Conservation (phyloP, 805 yeast species). For the Wickerhamiella musiphila region DNA sequence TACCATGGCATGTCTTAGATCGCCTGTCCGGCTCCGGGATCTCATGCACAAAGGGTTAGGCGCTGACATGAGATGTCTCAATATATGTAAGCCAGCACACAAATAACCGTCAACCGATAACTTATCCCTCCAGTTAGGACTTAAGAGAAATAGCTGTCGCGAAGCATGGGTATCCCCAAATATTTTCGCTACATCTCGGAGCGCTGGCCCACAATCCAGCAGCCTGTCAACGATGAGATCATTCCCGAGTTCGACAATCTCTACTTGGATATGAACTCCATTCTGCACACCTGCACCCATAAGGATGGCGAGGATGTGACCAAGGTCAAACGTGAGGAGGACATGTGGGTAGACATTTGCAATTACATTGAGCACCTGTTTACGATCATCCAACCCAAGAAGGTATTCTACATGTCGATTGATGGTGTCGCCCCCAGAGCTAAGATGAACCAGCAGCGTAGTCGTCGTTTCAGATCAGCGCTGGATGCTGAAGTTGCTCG, state of each 20-base stretch:
- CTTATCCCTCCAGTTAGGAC: too few relatives aligned
- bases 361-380: conserved; percentile 89
- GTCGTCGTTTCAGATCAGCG: conserved; percentile 89
- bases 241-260: conserved; percentile 90
- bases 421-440: conserved; percentile 99
- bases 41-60: too few relatives aligned
- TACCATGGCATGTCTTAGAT: too few relatives aligned
- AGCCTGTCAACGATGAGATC: conserved; percentile 60
- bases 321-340: conserved; percentile 63
- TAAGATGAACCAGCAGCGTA: conserved; percentile 93
- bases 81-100: too few relatives aligned
- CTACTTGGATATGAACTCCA: conserved; percentile 95
- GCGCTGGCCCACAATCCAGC: conserved; percentile 95
- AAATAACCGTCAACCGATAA: too few relatives aligned
- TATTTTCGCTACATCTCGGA: conserved; percentile 93
- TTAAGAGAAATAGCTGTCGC: too few relatives aligned
- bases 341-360: conserved; percentile 82
- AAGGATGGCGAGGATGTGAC: conserved; percentile 53
- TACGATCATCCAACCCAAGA: conserved; percentile 68
- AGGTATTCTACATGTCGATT: conserved; percentile 86
- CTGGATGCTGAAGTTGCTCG: conserved; percentile 73
- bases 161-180: conserved; percentile 82
- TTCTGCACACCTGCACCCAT: conserved; percentile 83
- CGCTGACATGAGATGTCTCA: too few relatives aligned
- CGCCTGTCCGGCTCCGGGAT: too few relatives aligned